These are phyloP conservation scores for Psilocybe tampanensis DNA, from an alignment of 768 basidiomycete species.

Conservation along the genomic window DNA sequence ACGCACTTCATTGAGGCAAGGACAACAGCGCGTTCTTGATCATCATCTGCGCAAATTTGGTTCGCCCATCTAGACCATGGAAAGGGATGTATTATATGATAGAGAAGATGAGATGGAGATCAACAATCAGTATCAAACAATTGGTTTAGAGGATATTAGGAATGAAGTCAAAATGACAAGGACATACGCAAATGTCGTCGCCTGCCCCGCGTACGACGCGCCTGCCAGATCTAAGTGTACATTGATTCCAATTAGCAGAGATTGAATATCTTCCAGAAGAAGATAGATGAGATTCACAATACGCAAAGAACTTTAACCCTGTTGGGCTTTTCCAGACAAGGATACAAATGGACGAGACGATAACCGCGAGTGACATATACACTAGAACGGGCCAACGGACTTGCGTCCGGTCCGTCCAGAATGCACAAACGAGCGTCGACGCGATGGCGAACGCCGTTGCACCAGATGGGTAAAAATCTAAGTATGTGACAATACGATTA, in stretches of 20 bases:
- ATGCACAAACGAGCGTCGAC: slow-evolving; percentile 63
- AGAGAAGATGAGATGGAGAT: no score
- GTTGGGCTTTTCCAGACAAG: slow-evolving; percentile 62
- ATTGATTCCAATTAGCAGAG: neutral
- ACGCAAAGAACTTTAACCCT: slow-evolving; percentile 75
- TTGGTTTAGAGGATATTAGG: no score
- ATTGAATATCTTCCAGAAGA: neutral
- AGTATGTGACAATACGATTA: neutral
- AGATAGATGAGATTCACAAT: slow-evolving; percentile 44
- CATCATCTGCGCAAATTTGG: slow-evolving; percentile 70
- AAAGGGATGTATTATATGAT: no score
- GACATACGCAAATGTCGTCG: slow-evolving; percentile 70
- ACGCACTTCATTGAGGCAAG: slow-evolving; percentile 76
- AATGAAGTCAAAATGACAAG: neutral
- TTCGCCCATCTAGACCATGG: slow-evolving; percentile 66
- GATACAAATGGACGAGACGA: slow-evolving; percentile 56
- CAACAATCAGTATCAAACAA: no score
- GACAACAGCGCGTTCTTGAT: slow-evolving; percentile 68
- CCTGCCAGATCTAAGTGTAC: slow-evolving; percentile 51
- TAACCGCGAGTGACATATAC: slow-evolving; percentile 59
- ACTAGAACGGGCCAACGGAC: slow-evolving; percentile 67
- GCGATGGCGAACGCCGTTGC: slow-evolving; percentile 65
- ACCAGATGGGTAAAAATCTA: slow-evolving; percentile 58
- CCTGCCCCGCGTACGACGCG: slow-evolving; percentile 75
- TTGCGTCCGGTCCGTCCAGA: slow-evolving; percentile 61